These are phyloP conservation scores for Strobilomyces dryophilus DNA, from an alignment of 768 basidiomycete species.

Conservation along the genomic window DNA sequence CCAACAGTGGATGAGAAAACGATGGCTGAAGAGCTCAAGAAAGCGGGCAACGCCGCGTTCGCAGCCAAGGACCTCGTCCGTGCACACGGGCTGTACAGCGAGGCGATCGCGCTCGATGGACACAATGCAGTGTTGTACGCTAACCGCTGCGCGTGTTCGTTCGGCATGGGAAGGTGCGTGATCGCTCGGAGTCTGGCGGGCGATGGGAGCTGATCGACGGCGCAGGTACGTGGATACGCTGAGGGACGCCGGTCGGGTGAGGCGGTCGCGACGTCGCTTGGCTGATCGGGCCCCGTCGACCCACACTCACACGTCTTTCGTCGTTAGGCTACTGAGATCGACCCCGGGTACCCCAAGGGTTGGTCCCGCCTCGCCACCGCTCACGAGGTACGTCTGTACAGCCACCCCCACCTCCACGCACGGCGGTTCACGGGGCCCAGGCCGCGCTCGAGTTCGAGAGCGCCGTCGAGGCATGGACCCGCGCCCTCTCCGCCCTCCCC, in stretches of 20 bases:
- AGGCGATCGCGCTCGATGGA: conserved; percentile 1
- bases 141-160: background rate
- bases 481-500: background rate
- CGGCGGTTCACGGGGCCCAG: no score
- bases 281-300: no score
- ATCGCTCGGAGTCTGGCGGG: no score
- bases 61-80: background rate
- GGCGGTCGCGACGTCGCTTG: background rate
- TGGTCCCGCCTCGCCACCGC: conserved; percentile 3
- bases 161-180: background rate
- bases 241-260: background rate
- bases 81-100: conserved; percentile 2
- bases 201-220: no score
- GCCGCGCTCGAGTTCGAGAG: background rate
- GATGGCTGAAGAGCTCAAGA: background rate
- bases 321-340: background rate
- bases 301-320: no score
- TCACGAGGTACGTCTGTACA: background rate
- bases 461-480: background rate
- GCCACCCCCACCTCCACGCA: no score
- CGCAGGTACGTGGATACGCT: background rate
- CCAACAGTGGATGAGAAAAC: no score
- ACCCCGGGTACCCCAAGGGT: conserved; percentile 1
- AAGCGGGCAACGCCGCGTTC: conserved; percentile 1
- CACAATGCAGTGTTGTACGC: background rate